These are phyloP conservation scores for Tolypocladium sp. DNA, from an alignment of 2,329 filamentous ascomycete species.

Conservation along the genomic window DNA sequence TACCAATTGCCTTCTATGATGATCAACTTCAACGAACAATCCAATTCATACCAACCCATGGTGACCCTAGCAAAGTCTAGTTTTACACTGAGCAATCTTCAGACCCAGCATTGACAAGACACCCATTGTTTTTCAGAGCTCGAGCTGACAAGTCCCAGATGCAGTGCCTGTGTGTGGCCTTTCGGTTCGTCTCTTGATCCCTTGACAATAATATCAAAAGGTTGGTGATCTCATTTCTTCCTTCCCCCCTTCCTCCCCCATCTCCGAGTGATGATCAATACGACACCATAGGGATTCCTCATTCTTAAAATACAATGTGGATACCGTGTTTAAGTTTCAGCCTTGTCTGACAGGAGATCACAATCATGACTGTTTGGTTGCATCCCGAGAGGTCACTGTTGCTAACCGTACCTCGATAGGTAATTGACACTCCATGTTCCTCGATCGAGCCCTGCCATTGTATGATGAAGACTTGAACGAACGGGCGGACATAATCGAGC, in stretches of 20 bases:
- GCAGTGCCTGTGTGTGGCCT: background rate
- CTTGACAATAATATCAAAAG: slow-evolving; percentile 27
- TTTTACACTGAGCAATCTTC: slow-evolving; percentile 47
- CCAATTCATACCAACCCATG: slow-evolving; percentile 53
- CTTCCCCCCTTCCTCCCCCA: slow-evolving; percentile 6
- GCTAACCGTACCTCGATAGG: slow-evolving; percentile 34
- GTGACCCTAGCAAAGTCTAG: slow-evolving; percentile 40
- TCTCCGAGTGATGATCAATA: slow-evolving; percentile 49
- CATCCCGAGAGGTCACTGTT: slow-evolving; percentile 9
- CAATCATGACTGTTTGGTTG: slow-evolving; percentile 12
- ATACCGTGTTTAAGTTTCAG: slow-evolving; percentile 56
- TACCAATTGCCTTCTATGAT: slow-evolving; percentile 18
- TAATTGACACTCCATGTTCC: slow-evolving; percentile 17
- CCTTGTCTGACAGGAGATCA: slow-evolving; percentile 53
- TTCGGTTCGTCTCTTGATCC: background rate
- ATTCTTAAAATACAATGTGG: slow-evolving; percentile 58
- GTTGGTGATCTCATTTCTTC: slow-evolving; percentile 24
- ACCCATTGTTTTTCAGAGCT: background rate
- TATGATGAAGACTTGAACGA: slow-evolving; percentile 60
- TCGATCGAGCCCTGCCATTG: slow-evolving; percentile 15
- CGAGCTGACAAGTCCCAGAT: slow-evolving; percentile 9
- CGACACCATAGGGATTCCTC: slow-evolving; percentile 59
- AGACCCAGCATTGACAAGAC: background rate
- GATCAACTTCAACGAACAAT: slow-evolving; percentile 43
- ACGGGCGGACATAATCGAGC: slow-evolving; percentile 61